Percentiles rank a stretch among this genome's conserved stretches.
Evolutionary conservation across 2,329 filamentous ascomycete species (phyloP).

Genomic region (Ascochyta clinopodiicola): DNA sequence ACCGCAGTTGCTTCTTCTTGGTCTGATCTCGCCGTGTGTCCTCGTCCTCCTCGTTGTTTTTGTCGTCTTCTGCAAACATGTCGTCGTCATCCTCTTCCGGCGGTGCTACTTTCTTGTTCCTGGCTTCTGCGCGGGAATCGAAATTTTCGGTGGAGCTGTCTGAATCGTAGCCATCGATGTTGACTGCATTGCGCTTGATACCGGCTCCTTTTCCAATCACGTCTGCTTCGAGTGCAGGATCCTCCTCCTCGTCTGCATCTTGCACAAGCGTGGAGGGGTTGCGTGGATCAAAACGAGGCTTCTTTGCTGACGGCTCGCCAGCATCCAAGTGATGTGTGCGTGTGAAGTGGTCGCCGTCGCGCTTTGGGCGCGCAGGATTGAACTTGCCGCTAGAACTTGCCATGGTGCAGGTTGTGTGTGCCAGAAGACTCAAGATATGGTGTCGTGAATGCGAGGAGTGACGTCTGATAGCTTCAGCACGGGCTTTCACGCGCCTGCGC

Average conservation of each 20-base stretch:
- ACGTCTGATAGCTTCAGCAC: slow-evolving; percentile 17
- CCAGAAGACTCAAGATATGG: not conserved
- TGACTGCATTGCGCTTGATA: slow-evolving; percentile 91
- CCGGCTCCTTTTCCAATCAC: slow-evolving; percentile 80
- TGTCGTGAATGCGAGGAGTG: slow-evolving; percentile 3
- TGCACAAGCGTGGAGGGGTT: slow-evolving; percentile 92
- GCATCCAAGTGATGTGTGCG: slow-evolving; percentile 72
- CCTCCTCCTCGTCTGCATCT: slow-evolving; percentile 76
- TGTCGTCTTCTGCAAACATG: slow-evolving; percentile 81
- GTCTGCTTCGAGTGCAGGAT: slow-evolving; percentile 84
- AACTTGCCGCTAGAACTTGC: slow-evolving; percentile 37
- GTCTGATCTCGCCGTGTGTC: slow-evolving; percentile 60
- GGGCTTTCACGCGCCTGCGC: slow-evolving; percentile 19
- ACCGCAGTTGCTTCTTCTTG: slow-evolving; percentile 68
- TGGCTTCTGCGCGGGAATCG: slow-evolving; percentile 71
- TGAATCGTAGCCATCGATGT: slow-evolving; percentile 95
- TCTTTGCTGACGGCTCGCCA: slow-evolving; percentile 66
- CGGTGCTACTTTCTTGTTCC: slow-evolving; percentile 54
- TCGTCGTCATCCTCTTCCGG: slow-evolving; percentile 66
- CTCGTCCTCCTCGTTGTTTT: slow-evolving; percentile 61
- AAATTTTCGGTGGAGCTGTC: slow-evolving; percentile 93
- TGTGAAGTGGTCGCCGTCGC: slow-evolving; percentile 80
- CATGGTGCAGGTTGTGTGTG: slow-evolving; percentile 22
- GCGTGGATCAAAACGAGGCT: slow-evolving; percentile 89
- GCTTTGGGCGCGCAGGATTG: slow-evolving; percentile 76